Evolutionary conservation across 1,139 yeast species (phyloP).

Genomic region (Debaryomyces singareniensis): DNA sequence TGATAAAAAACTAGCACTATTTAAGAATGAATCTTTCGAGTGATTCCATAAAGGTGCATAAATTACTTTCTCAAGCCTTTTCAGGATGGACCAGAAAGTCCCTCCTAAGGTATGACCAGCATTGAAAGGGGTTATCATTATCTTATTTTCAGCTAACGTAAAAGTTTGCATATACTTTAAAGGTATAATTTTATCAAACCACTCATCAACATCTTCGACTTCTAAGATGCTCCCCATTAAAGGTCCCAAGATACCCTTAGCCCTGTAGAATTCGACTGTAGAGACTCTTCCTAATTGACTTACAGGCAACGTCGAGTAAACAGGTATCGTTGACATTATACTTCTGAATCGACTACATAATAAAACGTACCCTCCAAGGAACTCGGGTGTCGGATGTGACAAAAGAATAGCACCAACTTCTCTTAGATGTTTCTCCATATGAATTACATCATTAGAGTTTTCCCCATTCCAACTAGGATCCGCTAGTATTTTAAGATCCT

Average conservation of each 20-base stretch:
- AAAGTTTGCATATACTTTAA: constrained; percentile 78
- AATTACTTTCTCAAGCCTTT: constrained; percentile 69
- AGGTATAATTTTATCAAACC: constrained; percentile 63
- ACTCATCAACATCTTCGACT: constrained; percentile 68
- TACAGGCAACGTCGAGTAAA: constrained; percentile 85
- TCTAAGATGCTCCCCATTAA: constrained; percentile 55
- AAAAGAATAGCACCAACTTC: constrained; percentile 63
- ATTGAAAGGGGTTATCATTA: constrained; percentile 74
- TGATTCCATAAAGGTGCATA: constrained; percentile 97
- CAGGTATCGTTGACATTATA: constrained; percentile 59
- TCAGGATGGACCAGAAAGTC: constrained; percentile 72
- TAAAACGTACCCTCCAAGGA: constrained; percentile 73
- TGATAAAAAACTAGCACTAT: constrained; percentile 66
- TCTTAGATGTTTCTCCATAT: constrained; percentile 39
- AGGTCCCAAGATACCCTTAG: constrained; percentile 73
- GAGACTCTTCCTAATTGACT: constrained; percentile 80
- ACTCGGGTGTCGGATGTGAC: constrained; percentile 82
- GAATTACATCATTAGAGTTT: constrained; percentile 27
- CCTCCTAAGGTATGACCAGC: constrained; percentile 96
- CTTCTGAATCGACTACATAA: constrained; percentile 58
- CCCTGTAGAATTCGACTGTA: constrained; percentile 73
- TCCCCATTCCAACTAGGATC: constrained; percentile 73
- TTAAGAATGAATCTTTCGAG: constrained; percentile 77
- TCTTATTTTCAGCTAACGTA: constrained; percentile 52
- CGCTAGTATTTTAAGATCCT: constrained; percentile 47